Base-by-base conservation (phyloP, 306 rosid species). In the Leucaena leucocephala region DNA sequence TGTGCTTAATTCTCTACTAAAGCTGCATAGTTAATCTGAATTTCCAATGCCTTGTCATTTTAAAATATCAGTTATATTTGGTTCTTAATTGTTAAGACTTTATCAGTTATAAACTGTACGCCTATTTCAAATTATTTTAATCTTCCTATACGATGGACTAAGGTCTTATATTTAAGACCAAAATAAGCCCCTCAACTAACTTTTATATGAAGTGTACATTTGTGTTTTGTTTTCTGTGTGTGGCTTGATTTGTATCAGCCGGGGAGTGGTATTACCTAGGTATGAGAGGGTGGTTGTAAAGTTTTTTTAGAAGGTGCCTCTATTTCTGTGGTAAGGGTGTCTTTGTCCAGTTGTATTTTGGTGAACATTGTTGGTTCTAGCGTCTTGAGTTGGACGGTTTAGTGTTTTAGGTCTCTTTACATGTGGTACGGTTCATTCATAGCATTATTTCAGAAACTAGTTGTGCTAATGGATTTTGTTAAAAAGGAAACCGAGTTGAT, bases 1-100 rank as follows among this genome's bases (percentile, higher is more conserved):
- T 7, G 35, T 52, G 55, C 43, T 38, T 44, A 48, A 48, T 70
- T 80, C 66, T 75, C 6, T 78, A 74, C 72, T 42, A 21, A 38
- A 35, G 39, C 9, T 63, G 43, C 43, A 13, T 22, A 2, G 43
- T 63, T 38, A 63, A 35, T 63, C 68, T 34, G 43, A 63, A 63
- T 35, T 63, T 34, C 3, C 19, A 34, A 14, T 7, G 43, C 19
- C 43, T 14, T 2, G 2, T 62, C 34, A 75, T 34, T 13, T 34
- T 33, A 33, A 33, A 15, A 15, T 62, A 14, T 62, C 16, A 33
- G 4, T 12, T 62, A 3, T 40, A 27, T 34, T 34, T 6, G n/a
- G 42, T 50, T 50, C 38, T 3, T 62, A 43, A 52, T 43, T 36
- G 6, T 76, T 22, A 39, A 54, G 17, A 43, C 58, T 12, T 75